Evolutionary conservation across 495 filamentous ascomycete genomes (phyloP).

Genomic region (Staphylotrichum tortipilum): DNA sequence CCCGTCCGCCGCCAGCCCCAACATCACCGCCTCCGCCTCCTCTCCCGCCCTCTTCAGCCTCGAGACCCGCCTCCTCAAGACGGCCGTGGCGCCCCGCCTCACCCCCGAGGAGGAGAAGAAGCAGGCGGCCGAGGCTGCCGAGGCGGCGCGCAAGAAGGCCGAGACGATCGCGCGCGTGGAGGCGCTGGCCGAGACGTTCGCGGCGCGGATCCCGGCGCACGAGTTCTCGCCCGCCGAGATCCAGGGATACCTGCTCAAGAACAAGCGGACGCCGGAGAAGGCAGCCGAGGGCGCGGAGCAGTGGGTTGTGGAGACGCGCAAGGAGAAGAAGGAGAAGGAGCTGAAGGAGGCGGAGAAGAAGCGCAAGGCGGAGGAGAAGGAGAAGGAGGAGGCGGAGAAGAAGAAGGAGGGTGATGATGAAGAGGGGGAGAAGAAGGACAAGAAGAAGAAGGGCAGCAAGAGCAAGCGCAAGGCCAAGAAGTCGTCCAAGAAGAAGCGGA

Average conservation of each 20-base stretch:
- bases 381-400: constrained; percentile 27
- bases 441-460: constrained; percentile 21
- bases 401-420: constrained; percentile 23
- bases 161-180: constrained; percentile 28
- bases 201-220: constrained; percentile 49
- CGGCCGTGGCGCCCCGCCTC: background rate
- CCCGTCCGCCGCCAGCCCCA: background rate
- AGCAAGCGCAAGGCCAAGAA: constrained; percentile 12
- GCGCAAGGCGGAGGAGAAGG: constrained; percentile 30
- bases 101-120: constrained; percentile 28
- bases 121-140: constrained; percentile 19
- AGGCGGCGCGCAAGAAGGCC: constrained; percentile 27
- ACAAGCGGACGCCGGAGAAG: constrained; percentile 54
- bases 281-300: constrained; percentile 47
- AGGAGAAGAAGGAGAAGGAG: constrained; percentile 50
- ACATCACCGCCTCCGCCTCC: background rate
- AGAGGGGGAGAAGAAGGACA: constrained; percentile 18
- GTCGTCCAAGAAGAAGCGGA: constrained; percentile 7
- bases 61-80: background rate
- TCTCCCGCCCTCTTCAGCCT: background rate
- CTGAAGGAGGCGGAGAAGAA: constrained; percentile 38
- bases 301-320: constrained; percentile 51
- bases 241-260: constrained; percentile 63
- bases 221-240: constrained; percentile 70
- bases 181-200: constrained; percentile 48